Conservation (phyloP, 768 basidiomycete species). For the Ramaria sp. region DNA sequence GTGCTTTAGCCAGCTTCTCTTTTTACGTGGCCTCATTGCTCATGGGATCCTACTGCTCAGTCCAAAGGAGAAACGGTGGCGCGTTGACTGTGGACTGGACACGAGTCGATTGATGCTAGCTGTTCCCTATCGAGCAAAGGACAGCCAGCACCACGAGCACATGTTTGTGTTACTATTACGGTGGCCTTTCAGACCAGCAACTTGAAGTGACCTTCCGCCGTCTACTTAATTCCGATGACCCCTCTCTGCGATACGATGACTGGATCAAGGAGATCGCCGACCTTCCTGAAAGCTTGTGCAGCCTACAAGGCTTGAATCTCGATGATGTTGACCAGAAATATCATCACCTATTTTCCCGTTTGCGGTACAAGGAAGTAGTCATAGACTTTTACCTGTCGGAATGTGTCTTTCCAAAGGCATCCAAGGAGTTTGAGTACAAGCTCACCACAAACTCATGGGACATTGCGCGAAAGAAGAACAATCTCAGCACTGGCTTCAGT, state of each 20-base stretch:
- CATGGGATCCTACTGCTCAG: slow-evolving; percentile 29
- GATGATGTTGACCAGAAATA: slow-evolving; percentile 26
- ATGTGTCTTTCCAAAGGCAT: slow-evolving; percentile 40
- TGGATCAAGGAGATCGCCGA: slow-evolving; percentile 22
- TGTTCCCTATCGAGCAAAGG: slow-evolving; percentile 42
- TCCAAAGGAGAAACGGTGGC: slow-evolving; percentile 32
- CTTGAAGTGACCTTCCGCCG: slow-evolving; percentile 27
- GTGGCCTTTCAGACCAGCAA: slow-evolving; percentile 31
- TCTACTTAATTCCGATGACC: slow-evolving; percentile 31
- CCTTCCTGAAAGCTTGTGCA: slow-evolving; percentile 23
- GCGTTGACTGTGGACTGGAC: slow-evolving; percentile 43
- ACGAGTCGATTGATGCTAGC: slow-evolving; percentile 32
- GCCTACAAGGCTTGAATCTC: slow-evolving; percentile 32
- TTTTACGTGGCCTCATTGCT: slow-evolving; percentile 35
- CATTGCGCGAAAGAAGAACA: slow-evolving; percentile 28
- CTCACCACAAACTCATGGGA: slow-evolving; percentile 46
- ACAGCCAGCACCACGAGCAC: slow-evolving; percentile 32
- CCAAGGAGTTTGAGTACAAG: slow-evolving; percentile 36
- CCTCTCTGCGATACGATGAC: slow-evolving; percentile 27
- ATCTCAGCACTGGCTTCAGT: slow-evolving; percentile 39
- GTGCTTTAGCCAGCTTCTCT: slow-evolving; percentile 28
- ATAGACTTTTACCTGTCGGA: slow-evolving; percentile 37
- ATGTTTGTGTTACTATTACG: slow-evolving; percentile 42
- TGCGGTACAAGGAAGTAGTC: slow-evolving; percentile 26
- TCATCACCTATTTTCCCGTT: slow-evolving; percentile 21